These are phyloP conservation scores for Arabidopsis suecica DNA, from an alignment of 345 rosid genomes.

Conservation along the genomic window DNA sequence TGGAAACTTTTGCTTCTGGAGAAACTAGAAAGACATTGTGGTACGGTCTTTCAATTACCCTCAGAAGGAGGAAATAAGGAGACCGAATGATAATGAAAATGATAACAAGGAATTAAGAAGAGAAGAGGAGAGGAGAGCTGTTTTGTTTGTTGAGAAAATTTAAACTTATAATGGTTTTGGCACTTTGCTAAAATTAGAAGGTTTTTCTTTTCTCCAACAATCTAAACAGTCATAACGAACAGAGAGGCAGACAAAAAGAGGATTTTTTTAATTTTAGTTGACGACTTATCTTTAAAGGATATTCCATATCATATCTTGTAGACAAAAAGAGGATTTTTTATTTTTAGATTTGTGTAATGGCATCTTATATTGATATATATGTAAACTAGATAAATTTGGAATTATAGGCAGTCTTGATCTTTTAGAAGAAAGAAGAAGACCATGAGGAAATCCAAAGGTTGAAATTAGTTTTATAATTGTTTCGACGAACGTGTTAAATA, in stretches of 20 bases:
- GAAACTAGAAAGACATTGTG: not conserved
- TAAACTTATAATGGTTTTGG: constrained; percentile 26
- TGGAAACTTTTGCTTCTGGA: constrained; percentile 26
- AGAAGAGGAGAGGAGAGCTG: constrained; percentile 10
- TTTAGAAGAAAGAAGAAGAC: too few species aligned
- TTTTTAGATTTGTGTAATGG: not conserved
- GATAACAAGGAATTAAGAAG: constrained; percentile 4
- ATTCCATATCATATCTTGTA: constrained; percentile 16
- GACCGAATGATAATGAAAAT: not conserved
- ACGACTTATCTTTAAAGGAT: constrained; percentile 19
- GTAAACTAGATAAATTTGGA: not conserved
- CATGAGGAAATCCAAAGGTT: not conserved
- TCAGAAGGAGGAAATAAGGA: not conserved
- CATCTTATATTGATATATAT: not conserved
- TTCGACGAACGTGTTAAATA: not conserved
- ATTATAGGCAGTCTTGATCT: too few species aligned
- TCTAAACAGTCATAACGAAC: constrained; percentile 18
- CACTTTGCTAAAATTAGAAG: constrained; percentile 33
- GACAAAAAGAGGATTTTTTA: not conserved
- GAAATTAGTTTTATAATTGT: not conserved
- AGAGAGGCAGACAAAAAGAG: constrained; percentile 4
- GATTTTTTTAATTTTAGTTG: constrained; percentile 12
- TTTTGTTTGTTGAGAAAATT: constrained; percentile 13
- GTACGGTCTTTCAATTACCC: not conserved
- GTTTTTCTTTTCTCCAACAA: not conserved